Evolutionary conservation across 805 yeast genomes (phyloP).

Genomic region (Nakazawaea ernobii): DNA sequence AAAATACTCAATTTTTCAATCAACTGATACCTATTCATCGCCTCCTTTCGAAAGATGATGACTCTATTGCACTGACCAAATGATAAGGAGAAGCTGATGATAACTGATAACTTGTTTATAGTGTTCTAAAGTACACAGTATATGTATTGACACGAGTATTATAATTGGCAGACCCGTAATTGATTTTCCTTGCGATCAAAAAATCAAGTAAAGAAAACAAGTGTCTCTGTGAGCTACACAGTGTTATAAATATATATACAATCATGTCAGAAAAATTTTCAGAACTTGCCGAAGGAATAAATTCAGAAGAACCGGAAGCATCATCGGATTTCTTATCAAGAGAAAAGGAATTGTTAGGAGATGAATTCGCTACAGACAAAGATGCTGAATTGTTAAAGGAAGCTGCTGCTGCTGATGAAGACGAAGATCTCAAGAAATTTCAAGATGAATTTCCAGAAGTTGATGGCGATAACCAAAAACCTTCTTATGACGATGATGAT

Average conservation of each 20-base stretch:
- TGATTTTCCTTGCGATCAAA: background rate
- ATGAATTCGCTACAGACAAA: slow-evolving; percentile 62
- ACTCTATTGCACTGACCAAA: too few species aligned
- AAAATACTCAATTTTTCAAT: too few species aligned
- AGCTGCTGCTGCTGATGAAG: slow-evolving; percentile 34
- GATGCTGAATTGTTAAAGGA: slow-evolving; percentile 44
- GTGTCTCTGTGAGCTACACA: background rate
- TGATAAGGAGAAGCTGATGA: too few species aligned
- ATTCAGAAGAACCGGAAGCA: slow-evolving; percentile 30
- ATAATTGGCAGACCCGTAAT: too few species aligned
- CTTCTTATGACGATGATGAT: slow-evolving; percentile 15
- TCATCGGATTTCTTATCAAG: slow-evolving; percentile 59
- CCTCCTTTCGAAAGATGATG: too few species aligned
- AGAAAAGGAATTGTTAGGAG: slow-evolving; percentile 64
- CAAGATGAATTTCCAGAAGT: slow-evolving; percentile 63
- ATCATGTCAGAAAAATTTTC: slow-evolving; percentile 75
- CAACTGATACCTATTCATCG: too few species aligned
- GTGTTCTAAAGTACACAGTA: too few species aligned
- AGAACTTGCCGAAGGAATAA: slow-evolving; percentile 46
- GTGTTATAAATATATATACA: background rate
- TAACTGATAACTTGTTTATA: too few species aligned
- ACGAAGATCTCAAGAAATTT: slow-evolving; percentile 49
- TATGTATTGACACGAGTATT: too few species aligned
- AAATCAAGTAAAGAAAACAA: too few species aligned
- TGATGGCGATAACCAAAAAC: slow-evolving; percentile 23